Conservation (phyloP, 2,329 filamentous ascomycete genomes). For the Stagonosporopsis rhizophila region DNA sequence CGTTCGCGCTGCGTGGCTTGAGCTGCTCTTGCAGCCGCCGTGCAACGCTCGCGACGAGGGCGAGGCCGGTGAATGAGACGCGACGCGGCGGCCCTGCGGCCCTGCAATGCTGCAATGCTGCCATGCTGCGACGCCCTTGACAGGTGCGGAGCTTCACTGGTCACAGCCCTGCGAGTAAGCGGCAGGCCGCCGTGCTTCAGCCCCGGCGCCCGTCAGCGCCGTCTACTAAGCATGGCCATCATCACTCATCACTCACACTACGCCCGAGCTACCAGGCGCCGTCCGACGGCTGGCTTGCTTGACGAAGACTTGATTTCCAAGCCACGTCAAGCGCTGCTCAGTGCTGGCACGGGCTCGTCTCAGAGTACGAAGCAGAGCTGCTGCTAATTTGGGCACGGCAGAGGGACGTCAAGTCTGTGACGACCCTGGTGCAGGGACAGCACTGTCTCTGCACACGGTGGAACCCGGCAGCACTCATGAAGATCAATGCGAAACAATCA, state of each 20-base stretch:
- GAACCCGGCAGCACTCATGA: conserved; percentile 5
- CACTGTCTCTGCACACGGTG: conserved; percentile 9
- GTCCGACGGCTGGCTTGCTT: too few species aligned
- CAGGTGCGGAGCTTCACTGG: conserved; percentile 1
- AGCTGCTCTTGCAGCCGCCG: conserved; percentile 1
- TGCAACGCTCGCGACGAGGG: conserved; percentile 11
- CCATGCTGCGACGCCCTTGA: not conserved
- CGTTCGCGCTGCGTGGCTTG: conserved; percentile 18
- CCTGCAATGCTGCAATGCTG: too few species aligned
- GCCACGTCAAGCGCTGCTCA: not conserved
- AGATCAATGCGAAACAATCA: conserved; percentile 23
- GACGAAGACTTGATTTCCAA: not conserved
- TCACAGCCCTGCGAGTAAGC: conserved; percentile 14
- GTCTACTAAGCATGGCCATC: not conserved
- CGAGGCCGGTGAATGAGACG: conserved; percentile 13
- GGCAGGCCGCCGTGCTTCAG: conserved; percentile 8
- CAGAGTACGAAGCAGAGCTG: conserved; percentile 18
- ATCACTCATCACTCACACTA: not conserved
- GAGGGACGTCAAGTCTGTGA: not conserved
- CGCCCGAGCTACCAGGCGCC: too few species aligned
- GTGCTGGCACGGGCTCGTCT: not conserved
- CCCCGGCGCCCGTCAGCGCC: conserved; percentile 12
- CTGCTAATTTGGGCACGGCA: conserved; percentile 10
- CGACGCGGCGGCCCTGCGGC: not conserved
- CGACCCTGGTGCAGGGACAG: not conserved